A percentile compares a stretch with the other conserved stretches of the same genome.
These are phyloP conservation scores for Scenedesmus sp. DNA, from an alignment of 163 green algal genomes.

Conservation along the genomic window DNA sequence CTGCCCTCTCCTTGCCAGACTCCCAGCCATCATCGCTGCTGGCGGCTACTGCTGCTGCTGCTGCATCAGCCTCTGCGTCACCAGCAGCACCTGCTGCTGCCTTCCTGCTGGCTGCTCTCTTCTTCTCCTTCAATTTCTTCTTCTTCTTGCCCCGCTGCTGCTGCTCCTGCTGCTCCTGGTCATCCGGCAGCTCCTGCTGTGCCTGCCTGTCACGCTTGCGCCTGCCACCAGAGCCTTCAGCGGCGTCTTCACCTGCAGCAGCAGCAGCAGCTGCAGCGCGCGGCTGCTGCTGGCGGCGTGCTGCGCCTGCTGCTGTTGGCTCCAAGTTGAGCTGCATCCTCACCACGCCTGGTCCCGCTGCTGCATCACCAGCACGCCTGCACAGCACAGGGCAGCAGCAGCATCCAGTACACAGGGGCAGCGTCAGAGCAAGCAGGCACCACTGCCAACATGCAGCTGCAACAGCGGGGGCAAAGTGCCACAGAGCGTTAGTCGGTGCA, in stretches of 20 bases:
- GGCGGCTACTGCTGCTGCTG: neutral
- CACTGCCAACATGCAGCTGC: neutral
- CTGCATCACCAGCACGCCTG: conserved; percentile 9
- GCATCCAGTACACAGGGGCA: neutral
- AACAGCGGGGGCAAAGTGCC: no score
- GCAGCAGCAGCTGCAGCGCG: neutral
- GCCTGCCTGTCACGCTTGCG: neutral
- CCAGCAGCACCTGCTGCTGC: neutral
- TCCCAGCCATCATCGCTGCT: neutral
- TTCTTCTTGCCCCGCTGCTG: neutral
- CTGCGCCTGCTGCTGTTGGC: neutral
- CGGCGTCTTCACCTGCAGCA: neutral
- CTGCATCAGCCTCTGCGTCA: neutral
- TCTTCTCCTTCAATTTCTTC: neutral
- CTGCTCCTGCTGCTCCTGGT: neutral
- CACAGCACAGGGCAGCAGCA: neutral
- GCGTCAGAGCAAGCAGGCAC: neutral
- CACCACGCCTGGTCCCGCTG: neutral
- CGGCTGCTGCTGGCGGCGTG: neutral
- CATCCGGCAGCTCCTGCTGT: conserved; percentile 11
- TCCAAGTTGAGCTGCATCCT: neutral
- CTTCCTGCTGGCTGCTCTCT: neutral
- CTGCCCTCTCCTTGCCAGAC: neutral
- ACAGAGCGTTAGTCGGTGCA: no score
- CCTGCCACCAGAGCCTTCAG: neutral